Conservation (phyloP, 2,329 filamentous ascomycete genomes). For the Alternaria panax region DNA sequence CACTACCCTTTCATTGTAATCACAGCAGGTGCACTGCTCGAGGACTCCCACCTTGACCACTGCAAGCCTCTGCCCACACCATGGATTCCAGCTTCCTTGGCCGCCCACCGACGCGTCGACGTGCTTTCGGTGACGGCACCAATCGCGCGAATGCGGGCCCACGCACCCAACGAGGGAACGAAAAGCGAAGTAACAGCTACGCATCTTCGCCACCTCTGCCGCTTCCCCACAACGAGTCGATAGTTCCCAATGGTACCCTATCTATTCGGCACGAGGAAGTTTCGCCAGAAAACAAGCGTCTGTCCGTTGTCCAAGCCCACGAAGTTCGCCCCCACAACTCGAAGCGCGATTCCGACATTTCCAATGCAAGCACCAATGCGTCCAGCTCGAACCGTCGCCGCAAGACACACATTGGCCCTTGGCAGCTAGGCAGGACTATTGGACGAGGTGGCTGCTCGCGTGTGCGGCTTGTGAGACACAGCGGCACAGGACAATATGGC, state of each 20-base stretch:
- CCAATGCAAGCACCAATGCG: constrained; percentile 62
- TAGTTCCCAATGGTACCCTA: constrained; percentile 54
- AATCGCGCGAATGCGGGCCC: constrained; percentile 42
- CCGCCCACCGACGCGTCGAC: constrained; percentile 43
- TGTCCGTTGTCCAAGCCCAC: constrained; percentile 60
- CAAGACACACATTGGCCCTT: constrained; percentile 86
- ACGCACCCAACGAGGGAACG: constrained; percentile 25
- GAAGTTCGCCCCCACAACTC: constrained; percentile 57
- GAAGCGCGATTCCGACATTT: constrained; percentile 60
- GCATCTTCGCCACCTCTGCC: constrained; percentile 26
- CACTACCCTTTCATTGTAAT: constrained; percentile 20
- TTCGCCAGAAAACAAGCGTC: constrained; percentile 59
- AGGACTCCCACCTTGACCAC: constrained; percentile 15
- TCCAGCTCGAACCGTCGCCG: constrained; percentile 59
- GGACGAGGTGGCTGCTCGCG: constrained; percentile 89
- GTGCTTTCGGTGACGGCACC: constrained; percentile 44
- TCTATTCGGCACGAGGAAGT: constrained; percentile 48
- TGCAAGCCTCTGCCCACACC: constrained; percentile 12
- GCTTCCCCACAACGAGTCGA: constrained; percentile 56
- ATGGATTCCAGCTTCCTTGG: constrained; percentile 45
- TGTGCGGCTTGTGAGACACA: constrained; percentile 85
- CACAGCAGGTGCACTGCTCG: constrained; percentile 12
- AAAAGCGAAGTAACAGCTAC: constrained; percentile 28
- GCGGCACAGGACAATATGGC: constrained; percentile 77
- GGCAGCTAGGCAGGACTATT: constrained; percentile 88